Base-by-base conservation (phyloP, 2,329 filamentous ascomycete species). In the Pestalotiopsis sp. region DNA sequence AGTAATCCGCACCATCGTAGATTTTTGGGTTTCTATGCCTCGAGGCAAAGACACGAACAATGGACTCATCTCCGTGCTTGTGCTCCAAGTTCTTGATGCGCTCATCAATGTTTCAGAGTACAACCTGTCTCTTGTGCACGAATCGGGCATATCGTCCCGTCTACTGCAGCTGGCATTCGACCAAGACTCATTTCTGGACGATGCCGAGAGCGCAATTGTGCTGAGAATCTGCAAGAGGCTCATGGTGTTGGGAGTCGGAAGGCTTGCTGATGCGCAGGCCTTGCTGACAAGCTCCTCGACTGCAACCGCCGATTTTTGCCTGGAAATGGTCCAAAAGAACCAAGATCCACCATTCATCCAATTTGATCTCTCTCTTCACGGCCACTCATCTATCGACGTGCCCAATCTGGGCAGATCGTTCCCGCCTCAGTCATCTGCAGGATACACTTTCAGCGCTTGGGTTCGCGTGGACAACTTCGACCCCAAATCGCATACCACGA, bases 391-490 rank as follows among this genome's bases (percentile, higher is more conserved):
- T 0, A 88, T 98, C 70, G 97, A 99, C 78, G 84, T 99, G 36
- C 89, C 94, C 7, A 95, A 90, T n/a, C 84, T 99, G 31, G 94
- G 94, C 5, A 90, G 93, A 39, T 82, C 90, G 1, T 99, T 99
- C 75, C 97, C 96, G 12, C 94, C 96, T 1, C 86, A 89, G 67
- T 90, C 91, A 20, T 88, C 91, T 11, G 84, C 86, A n/a, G 97
- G 96, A 23, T 99, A 98, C 81, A 97, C 94, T 0, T 92, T 99
- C 70, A 89, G 93, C 60, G 89, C 93, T 0, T 99, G 96, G 96
- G 88, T 97, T 64, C 90, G 92, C 23, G 89, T 99, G 69, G 95
- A 98, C 78, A 85, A 90, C 55, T 98, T 96, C 79, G 97, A 99
- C 78, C 83, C 88, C 4, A 88, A 89, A 60, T 91, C 92, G 17